A percentile compares a stretch with the other conserved stretches of the same genome.
These are phyloP conservation scores for Picochlorum sp. DNA, from an alignment of 139 green algal species.

Conservation along the genomic window DNA sequence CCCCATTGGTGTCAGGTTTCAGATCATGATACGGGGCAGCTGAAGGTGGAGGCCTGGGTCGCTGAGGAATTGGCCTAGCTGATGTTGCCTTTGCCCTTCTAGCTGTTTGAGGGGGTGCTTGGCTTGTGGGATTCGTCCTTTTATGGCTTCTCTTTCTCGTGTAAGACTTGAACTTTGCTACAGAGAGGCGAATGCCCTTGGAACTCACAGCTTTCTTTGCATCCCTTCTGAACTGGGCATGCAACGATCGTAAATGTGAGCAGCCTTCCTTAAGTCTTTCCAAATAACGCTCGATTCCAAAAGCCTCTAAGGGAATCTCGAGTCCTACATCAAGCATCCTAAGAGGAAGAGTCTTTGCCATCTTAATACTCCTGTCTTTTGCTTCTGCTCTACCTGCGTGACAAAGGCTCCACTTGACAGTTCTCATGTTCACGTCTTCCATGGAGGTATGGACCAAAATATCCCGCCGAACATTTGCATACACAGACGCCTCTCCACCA, in stretches of 20 bases:
- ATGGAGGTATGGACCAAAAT: slow-evolving; percentile 44
- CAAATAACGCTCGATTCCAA: slow-evolving; percentile 18
- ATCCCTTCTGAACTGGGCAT: slow-evolving; percentile 25
- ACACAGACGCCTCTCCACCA: slow-evolving; percentile 32
- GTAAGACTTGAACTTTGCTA: slow-evolving; percentile 2
- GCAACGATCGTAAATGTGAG: slow-evolving; percentile 22
- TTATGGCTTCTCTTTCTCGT: background rate
- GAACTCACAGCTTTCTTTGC: slow-evolving; percentile 11
- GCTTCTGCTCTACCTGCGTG: background rate
- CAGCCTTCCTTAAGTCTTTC: slow-evolving; percentile 30
- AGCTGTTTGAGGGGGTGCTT: background rate
- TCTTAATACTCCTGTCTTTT: slow-evolving; percentile 15
- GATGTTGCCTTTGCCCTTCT: background rate
- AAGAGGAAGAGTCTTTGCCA: slow-evolving; percentile 27
- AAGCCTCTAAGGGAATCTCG: slow-evolving; percentile 15
- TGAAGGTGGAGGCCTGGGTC: background rate
- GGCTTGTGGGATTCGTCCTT: background rate
- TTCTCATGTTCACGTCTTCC: slow-evolving; percentile 40
- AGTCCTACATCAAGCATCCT: slow-evolving; percentile 31
- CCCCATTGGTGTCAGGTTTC: background rate
- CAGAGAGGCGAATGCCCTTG: background rate
- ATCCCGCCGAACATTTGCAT: slow-evolving; percentile 48
- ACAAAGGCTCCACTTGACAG: slow-evolving; percentile 34
- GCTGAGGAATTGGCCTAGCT: background rate
- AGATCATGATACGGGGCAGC: background rate